Evolutionary conservation across 2,329 filamentous ascomycete genomes (phyloP).

Genomic region (Bimuria novae-zelandiae): DNA sequence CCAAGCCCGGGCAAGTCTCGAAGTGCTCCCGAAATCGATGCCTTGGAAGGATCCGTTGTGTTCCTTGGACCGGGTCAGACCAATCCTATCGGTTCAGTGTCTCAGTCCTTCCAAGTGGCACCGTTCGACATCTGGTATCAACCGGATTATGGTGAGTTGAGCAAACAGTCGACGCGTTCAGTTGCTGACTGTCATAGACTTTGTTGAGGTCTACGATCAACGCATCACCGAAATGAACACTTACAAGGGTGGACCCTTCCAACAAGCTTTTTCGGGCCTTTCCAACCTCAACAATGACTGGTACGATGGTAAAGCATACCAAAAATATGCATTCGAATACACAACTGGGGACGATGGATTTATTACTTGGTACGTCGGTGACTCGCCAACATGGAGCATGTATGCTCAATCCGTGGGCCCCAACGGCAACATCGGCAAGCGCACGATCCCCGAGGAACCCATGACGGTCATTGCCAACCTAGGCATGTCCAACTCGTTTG

Average conservation of each 20-base stretch:
- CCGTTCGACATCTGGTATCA: conserved; percentile 74
- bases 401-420: conserved; percentile 64
- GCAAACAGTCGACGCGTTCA: no score
- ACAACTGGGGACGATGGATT: conserved; percentile 61
- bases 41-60: conserved; percentile 68
- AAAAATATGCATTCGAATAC: conserved; percentile 63
- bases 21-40: conserved; percentile 73
- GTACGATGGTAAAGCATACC: conserved; percentile 60
- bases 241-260: conserved; percentile 60
- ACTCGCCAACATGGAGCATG: conserved; percentile 67
- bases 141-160: conserved; percentile 57
- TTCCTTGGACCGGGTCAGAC: conserved; percentile 55
- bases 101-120: conserved; percentile 69
- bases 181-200: conserved; percentile 55
- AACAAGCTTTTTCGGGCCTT: conserved; percentile 60
- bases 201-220: conserved; percentile 67
- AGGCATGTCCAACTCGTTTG: conserved; percentile 71
- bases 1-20: conserved; percentile 68
- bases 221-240: conserved; percentile 57
- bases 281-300: conserved; percentile 62
- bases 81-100: conserved; percentile 63
- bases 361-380: conserved; percentile 71
- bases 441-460: conserved; percentile 68
- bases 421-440: conserved; percentile 71
- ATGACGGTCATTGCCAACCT: conserved; percentile 71